Evolutionary conservation across 495 filamentous ascomycete genomes (phyloP).

Genomic region (Aspergillus incahuasiensis): DNA sequence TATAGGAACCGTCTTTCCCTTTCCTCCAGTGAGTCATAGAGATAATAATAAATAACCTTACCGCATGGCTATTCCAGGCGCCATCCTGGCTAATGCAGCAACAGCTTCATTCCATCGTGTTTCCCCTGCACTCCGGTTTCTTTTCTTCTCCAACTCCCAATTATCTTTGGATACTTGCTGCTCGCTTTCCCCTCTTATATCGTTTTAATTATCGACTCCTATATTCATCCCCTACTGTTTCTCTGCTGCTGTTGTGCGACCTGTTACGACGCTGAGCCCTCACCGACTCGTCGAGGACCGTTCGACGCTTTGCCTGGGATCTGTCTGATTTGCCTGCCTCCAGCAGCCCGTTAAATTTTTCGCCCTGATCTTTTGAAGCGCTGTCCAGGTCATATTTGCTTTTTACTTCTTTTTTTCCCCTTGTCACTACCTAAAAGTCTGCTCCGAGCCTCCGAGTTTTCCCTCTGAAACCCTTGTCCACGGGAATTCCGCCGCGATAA

Average conservation of each 20-base stretch:
- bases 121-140: slow-evolving; percentile 8
- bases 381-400: neutral
- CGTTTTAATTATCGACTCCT: neutral
- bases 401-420: slow-evolving; percentile 16
- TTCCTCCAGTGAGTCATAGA: slow-evolving; percentile 5
- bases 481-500: slow-evolving; percentile 22
- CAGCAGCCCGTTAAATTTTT: slow-evolving; percentile 3
- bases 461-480: slow-evolving; percentile 2
- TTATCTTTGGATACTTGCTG: neutral
- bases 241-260: slow-evolving; percentile 9
- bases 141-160: slow-evolving; percentile 4
- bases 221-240: neutral
- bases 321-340: slow-evolving; percentile 6
- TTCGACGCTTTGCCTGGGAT: slow-evolving; percentile 8
- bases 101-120: slow-evolving; percentile 5
- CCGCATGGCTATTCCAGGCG: slow-evolving; percentile 1
- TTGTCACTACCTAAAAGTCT: slow-evolving; percentile 1
- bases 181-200: slow-evolving; percentile 3
- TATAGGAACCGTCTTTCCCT: neutral
- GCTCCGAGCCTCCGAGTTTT: neutral
- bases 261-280: slow-evolving; percentile 18
- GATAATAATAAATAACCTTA: slow-evolving; percentile 5
- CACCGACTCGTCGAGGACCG: slow-evolving; percentile 23
- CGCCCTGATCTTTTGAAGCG: slow-evolving; percentile 1
- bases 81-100: slow-evolving; percentile 6